These are phyloP conservation scores for Chrysosporium queenslandicum DNA, from an alignment of 2,329 filamentous ascomycete species.

Conservation along the genomic window DNA sequence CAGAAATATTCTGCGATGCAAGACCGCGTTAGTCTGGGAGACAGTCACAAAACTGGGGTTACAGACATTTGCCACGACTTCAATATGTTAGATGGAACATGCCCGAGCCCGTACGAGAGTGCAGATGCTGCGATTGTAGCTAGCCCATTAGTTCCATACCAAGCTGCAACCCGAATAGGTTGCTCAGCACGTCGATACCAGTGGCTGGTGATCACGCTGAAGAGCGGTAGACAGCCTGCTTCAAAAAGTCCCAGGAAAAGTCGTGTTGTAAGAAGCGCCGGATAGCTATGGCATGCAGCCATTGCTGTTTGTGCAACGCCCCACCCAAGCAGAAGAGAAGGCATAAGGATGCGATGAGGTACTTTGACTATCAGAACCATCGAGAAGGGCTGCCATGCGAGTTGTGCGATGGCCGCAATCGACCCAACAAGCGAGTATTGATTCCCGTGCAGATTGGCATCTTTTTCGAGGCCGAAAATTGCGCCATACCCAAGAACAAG, in stretches of 20 bases:
- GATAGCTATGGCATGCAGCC: conserved; percentile 40
- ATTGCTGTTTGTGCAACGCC: conserved; percentile 41
- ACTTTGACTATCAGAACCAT: conserved; percentile 52
- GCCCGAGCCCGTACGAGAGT: conserved; percentile 48
- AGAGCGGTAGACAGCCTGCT: conserved; percentile 41
- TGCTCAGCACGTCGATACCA: conserved; percentile 49
- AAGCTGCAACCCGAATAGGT: conserved; percentile 53
- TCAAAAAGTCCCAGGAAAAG: conserved; percentile 48
- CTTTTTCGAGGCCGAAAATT: conserved; percentile 45
- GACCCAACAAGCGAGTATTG: conserved; percentile 51
- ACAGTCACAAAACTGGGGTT: neutral
- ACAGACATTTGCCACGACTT: conserved; percentile 44
- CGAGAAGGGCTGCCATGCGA: conserved; percentile 52
- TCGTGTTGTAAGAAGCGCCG: conserved; percentile 38
- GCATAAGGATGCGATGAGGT: conserved; percentile 51
- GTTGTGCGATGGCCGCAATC: conserved; percentile 50
- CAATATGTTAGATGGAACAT: conserved; percentile 39
- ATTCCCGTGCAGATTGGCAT: conserved; percentile 43
- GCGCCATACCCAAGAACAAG: conserved; percentile 48
- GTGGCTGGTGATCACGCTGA: conserved; percentile 38
- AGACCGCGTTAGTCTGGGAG: neutral
- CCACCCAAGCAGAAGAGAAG: conserved; percentile 40
- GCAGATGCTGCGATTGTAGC: conserved; percentile 49
- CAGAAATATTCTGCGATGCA: conserved; percentile 45
- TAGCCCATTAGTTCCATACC: conserved; percentile 54